Evolutionary conservation across 23 red algal species (phyloP).

Genomic region (Agarophyton chilense): DNA sequence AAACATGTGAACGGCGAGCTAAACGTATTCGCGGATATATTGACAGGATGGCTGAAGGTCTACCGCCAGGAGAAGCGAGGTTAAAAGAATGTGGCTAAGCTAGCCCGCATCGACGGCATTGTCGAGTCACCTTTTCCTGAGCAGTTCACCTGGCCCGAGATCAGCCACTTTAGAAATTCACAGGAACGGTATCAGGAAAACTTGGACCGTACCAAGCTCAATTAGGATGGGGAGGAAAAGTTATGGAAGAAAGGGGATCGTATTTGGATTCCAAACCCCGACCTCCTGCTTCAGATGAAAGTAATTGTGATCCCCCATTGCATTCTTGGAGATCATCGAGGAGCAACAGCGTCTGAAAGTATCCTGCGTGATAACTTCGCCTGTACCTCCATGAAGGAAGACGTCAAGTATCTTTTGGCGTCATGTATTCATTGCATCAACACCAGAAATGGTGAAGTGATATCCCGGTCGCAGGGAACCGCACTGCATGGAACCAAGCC

Average conservation of each 20-base stretch:
- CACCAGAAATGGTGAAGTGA: neutral
- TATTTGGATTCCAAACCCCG: neutral
- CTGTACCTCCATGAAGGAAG: neutral
- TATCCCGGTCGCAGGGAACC: neutral
- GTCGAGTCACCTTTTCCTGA: too few species aligned
- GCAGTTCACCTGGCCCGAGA: too few species aligned
- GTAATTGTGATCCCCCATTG: neutral
- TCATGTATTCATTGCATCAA: slow-evolving; percentile 19
- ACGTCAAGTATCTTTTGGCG: neutral
- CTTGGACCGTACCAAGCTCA: too few species aligned
- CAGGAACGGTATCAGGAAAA: too few species aligned
- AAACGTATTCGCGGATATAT: slow-evolving; percentile 45
- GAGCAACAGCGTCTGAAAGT: slow-evolving; percentile 1
- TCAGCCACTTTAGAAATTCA: too few species aligned
- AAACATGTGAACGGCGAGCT: neutral
- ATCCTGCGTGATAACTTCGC: neutral
- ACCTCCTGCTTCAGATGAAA: neutral
- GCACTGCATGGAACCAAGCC: neutral
- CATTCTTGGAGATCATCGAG: neutral
- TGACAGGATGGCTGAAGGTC: slow-evolving; percentile 30
- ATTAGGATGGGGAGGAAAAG: too few species aligned
- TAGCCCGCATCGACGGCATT: too few species aligned
- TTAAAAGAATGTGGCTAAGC: too few species aligned
- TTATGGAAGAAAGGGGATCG: too few species aligned
- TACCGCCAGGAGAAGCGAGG: neutral